These are phyloP conservation scores for Orbilia oligospora DNA, from an alignment of 2,329 filamentous ascomycete genomes.

Conservation along the genomic window DNA sequence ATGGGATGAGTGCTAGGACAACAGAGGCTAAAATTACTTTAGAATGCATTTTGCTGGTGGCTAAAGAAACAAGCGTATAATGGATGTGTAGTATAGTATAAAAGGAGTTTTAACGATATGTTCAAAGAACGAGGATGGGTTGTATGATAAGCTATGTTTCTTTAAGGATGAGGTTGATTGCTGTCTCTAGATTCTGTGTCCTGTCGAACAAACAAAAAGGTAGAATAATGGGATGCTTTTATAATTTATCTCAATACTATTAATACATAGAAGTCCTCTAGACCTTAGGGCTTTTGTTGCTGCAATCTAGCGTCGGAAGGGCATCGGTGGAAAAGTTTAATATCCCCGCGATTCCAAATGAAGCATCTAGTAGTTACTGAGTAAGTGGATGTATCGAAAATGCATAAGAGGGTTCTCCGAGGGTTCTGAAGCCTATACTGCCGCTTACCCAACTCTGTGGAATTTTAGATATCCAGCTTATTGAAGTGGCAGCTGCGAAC, in stretches of 20 bases:
- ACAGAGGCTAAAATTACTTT: conserved; percentile 34
- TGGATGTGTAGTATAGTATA: neutral
- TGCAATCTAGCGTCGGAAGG: neutral
- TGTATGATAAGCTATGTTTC: neutral
- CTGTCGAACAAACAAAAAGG: neutral
- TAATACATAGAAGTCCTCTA: too few relatives aligned
- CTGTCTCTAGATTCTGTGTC: neutral
- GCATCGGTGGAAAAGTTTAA: neutral
- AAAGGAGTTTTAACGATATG: neutral
- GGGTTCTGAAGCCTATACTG: neutral
- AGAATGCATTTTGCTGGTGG: conserved; percentile 32
- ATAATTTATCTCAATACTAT: neutral
- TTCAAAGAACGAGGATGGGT: neutral
- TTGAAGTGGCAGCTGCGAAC: neutral
- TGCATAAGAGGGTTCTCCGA: neutral
- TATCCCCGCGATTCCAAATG: neutral
- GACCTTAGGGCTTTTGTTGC: too few relatives aligned
- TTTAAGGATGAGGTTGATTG: neutral
- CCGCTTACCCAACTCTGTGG: neutral
- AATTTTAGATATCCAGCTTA: neutral
- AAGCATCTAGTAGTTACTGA: neutral
- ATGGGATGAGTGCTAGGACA: conserved; percentile 23
- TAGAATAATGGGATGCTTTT: neutral
- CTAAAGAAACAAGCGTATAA: neutral
- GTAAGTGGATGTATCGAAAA: neutral